Conservation (phyloP, 768 basidiomycete genomes). For the Multifurca ochricompacta region DNA sequence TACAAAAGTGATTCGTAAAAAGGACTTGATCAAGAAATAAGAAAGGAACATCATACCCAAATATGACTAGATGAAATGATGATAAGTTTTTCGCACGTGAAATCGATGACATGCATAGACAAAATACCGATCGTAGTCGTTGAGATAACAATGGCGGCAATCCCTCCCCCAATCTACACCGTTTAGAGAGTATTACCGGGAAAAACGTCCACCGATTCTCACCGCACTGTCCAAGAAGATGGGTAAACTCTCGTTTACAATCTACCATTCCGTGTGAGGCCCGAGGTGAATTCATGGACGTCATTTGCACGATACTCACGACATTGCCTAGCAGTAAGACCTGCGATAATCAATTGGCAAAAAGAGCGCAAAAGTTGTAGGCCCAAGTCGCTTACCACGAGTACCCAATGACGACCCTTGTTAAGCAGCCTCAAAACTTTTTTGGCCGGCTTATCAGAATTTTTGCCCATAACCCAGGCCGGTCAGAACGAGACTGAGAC, state of each 20-base stretch:
- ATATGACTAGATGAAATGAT: slow-evolving; percentile 48
- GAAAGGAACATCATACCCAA: slow-evolving; percentile 48
- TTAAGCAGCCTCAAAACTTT: slow-evolving; percentile 41
- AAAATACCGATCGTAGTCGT: slow-evolving; percentile 60
- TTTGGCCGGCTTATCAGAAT: background rate
- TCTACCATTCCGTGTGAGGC: slow-evolving; percentile 31
- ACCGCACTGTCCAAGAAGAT: slow-evolving; percentile 74
- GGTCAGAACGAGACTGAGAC: background rate
- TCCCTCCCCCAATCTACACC: slow-evolving; percentile 51
- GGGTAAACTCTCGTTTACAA: slow-evolving; percentile 76
- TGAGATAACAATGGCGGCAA: slow-evolving; percentile 72
- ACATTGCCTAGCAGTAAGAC: slow-evolving; percentile 87
- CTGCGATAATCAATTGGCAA: slow-evolving; percentile 29
- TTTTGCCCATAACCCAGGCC: background rate
- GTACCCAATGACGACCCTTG: slow-evolving; percentile 69
- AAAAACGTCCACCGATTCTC: slow-evolving; percentile 2
- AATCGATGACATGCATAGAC: background rate
- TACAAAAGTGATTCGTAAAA: too few relatives aligned
- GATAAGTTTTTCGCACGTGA: slow-evolving; percentile 3
- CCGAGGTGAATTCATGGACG: too few relatives aligned
- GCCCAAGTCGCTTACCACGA: slow-evolving; percentile 51
- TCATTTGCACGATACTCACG: slow-evolving; percentile 33
- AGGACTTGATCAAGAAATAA: too few relatives aligned
- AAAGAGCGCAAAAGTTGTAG: slow-evolving; percentile 13
- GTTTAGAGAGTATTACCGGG: background rate